phyloP scores from a whole-genome alignment of 805 yeast genomes.

The Wickerhamiella kazuoi region DNA sequence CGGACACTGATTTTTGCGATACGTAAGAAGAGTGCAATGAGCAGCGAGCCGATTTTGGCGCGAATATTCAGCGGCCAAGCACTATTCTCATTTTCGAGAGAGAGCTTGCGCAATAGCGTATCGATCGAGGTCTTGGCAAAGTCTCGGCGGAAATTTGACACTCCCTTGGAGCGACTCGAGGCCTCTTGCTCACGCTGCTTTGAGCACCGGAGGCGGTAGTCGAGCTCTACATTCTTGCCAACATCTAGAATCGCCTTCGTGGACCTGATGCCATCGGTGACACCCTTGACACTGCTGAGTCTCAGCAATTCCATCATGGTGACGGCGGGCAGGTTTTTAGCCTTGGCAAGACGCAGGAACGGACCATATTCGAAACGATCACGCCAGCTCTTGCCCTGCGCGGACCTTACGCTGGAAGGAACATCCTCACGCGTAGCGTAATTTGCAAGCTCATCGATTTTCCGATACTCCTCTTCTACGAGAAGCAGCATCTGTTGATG shows the following conservation, averaged over 20 bases:
- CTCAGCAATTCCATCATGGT: slow-evolving; percentile 70
- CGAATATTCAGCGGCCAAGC: slow-evolving; percentile 39
- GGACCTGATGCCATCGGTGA: slow-evolving; percentile 61
- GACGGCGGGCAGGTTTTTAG: slow-evolving; percentile 68
- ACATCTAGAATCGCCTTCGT: slow-evolving; percentile 67
- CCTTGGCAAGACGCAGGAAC: slow-evolving; percentile 48
- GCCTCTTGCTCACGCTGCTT: slow-evolving; percentile 21
- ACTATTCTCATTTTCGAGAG: slow-evolving; percentile 18
- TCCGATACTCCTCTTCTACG: slow-evolving; percentile 45
- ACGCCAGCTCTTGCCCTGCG: slow-evolving; percentile 9
- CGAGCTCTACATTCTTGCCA: slow-evolving; percentile 71
- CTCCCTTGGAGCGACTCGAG: slow-evolving; percentile 28
- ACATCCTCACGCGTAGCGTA: slow-evolving; percentile 12
- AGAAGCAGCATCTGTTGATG: slow-evolving; percentile 53
- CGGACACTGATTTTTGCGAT: slow-evolving; percentile 67
- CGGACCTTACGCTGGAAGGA: slow-evolving; percentile 9
- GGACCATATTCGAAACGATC: slow-evolving; percentile 46
- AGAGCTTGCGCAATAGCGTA: slow-evolving; percentile 1
- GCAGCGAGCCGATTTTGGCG: slow-evolving; percentile 66
- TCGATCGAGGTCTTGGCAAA: slow-evolving; percentile 1
- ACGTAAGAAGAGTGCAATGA: slow-evolving; percentile 56
- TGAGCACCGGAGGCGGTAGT: slow-evolving; percentile 29
- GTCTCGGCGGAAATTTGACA: slow-evolving; percentile 13
- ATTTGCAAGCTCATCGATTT: slow-evolving; percentile 30
- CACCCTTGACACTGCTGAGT: slow-evolving; percentile 56